Percentiles rank a stretch among this genome's conserved stretches.
Conservation (phyloP, 768 basidiomycete species). For the Leccinellum rugosiceps region DNA sequence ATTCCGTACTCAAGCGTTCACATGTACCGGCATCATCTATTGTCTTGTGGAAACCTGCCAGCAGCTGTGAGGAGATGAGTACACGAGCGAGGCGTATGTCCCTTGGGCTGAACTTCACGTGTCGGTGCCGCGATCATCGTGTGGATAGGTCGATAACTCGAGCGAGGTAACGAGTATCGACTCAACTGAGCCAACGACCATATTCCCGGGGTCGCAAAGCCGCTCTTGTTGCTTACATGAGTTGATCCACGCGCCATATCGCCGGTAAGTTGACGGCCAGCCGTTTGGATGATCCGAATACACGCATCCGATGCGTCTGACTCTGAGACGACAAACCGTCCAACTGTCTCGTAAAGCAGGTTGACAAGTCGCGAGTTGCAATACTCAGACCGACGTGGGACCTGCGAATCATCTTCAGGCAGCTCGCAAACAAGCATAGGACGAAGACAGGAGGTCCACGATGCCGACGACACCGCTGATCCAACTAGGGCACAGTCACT, state of each 20-base stretch:
- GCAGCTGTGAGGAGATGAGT: background rate
- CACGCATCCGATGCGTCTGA: background rate
- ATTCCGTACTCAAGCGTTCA: background rate
- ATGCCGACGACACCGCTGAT: no score
- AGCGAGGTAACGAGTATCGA: background rate
- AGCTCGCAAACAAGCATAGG: background rate
- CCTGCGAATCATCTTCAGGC: background rate
- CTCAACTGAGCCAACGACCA: background rate
- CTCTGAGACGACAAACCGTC: slow-evolving; percentile 1
- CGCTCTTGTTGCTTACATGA: background rate
- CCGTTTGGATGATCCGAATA: background rate
- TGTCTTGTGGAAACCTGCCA: background rate
- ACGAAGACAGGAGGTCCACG: background rate
- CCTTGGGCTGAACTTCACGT: background rate
- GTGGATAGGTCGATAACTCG: background rate
- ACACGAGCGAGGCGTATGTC: background rate
- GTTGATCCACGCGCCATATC: slow-evolving; percentile 1
- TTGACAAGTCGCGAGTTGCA: background rate
- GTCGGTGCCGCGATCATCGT: background rate
- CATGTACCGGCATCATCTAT: background rate
- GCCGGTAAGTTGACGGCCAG: background rate
- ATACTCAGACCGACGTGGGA: slow-evolving; percentile 2
- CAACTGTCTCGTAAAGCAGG: background rate
- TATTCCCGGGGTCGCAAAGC: background rate
- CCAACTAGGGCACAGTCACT: background rate